These are phyloP conservation scores for Eimeria acervulina DNA, from an alignment of 169 alveolate species.

Conservation along the genomic window DNA sequence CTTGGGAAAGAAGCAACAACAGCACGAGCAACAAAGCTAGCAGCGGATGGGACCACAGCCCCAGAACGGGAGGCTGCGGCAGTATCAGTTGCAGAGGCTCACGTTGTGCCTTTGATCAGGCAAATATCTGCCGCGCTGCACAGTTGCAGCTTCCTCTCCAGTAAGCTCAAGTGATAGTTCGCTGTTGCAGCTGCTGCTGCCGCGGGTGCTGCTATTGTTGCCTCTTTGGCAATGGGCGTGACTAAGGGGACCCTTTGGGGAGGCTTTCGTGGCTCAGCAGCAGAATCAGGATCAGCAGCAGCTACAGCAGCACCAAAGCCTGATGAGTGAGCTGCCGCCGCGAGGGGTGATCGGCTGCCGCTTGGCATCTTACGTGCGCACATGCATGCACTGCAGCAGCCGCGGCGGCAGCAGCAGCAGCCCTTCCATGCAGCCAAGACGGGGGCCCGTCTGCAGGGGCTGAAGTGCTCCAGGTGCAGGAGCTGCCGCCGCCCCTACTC, in stretches of 20 bases:
- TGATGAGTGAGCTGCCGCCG: constrained; percentile 49
- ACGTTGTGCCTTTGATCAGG: constrained; percentile 56
- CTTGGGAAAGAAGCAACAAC: not conserved
- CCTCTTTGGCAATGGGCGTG: not conserved
- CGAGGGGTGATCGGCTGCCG: constrained; percentile 42
- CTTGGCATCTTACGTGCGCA: constrained; percentile 37
- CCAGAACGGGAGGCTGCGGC: constrained; percentile 47
- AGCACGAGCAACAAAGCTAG: not conserved
- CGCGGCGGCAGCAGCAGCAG: constrained; percentile 12
- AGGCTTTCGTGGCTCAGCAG: constrained; percentile 8
- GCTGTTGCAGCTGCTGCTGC: constrained; percentile 57
- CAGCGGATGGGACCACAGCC: not conserved
- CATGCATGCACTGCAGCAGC: constrained; percentile 54
- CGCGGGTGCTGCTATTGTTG: constrained; percentile 8
- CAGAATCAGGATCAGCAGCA: constrained; percentile 26
- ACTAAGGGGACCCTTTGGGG: not conserved
- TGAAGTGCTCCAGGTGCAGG: not conserved
- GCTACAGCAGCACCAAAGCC: constrained; percentile 33
- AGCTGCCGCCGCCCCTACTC: not conserved
- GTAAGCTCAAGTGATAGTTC: not conserved
- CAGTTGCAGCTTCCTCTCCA: constrained; percentile 61
- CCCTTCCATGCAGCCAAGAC: constrained; percentile 15
- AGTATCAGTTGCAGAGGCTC: constrained; percentile 16
- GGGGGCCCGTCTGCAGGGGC: constrained; percentile 1
- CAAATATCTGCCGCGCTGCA: constrained; percentile 67